These are phyloP conservation scores for Mycena metata DNA, from an alignment of 768 basidiomycete species.

Conservation along the genomic window DNA sequence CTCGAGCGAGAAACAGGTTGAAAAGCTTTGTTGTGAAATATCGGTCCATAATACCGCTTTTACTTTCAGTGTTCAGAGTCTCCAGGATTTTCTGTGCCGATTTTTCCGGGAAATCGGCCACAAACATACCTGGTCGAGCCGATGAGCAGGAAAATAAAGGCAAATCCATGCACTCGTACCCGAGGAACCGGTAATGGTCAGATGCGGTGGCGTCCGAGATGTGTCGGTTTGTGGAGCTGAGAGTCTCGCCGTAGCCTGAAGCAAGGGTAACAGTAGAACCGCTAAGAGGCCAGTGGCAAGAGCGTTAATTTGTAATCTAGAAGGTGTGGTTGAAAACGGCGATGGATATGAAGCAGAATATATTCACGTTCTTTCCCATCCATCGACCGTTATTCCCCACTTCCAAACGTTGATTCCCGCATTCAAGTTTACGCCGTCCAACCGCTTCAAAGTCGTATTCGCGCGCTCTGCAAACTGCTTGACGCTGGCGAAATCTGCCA, in stretches of 20 bases:
- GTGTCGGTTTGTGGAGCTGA: neutral
- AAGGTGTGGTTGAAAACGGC: no score
- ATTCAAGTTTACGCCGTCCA: no score
- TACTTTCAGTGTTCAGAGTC: slow-evolving; percentile 25
- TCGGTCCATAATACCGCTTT: no score
- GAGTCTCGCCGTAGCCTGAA: slow-evolving; percentile 28
- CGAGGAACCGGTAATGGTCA: slow-evolving; percentile 28
- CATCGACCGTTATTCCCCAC: no score
- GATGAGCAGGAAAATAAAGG: neutral
- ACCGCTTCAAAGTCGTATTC: no score
- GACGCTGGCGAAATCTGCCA: no score
- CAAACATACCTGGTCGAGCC: slow-evolving; percentile 6
- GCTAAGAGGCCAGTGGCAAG: slow-evolving; percentile 31
- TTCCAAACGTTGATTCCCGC: no score
- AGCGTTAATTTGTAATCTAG: slow-evolving; percentile 39
- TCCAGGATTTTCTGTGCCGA: slow-evolving; percentile 14
- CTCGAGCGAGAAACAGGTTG: no score
- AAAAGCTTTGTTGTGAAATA: no score
- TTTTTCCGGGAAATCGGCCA: slow-evolving; percentile 5
- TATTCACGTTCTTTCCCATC: no score
- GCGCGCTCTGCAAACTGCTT: no score
- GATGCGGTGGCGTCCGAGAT: slow-evolving; percentile 21
- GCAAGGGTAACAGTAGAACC: slow-evolving; percentile 5
- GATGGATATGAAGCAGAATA: no score
- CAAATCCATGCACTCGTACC: neutral